Conservation (phyloP, 305 asterid genomes). For the Galium porrigens region DNA sequence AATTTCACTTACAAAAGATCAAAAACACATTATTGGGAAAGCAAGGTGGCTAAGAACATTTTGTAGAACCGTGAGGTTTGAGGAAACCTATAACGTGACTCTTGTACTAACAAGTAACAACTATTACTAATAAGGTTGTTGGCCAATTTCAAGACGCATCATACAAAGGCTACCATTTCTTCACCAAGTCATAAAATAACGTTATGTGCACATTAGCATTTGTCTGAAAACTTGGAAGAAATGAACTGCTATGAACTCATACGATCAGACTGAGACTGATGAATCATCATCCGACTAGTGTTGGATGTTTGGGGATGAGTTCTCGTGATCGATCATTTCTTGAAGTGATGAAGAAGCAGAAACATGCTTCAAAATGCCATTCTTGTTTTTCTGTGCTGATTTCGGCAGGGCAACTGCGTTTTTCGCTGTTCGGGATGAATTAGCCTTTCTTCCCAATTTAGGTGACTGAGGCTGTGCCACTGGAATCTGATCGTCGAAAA, state of each 20-base stretch:
- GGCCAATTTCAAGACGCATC: not conserved
- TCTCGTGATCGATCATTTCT: conserved; percentile 15
- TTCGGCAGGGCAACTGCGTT: conserved; percentile 42
- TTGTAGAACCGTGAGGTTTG: not conserved
- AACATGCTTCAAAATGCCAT: conserved; percentile 25
- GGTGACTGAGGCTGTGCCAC: conserved; percentile 29
- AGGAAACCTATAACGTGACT: not conserved
- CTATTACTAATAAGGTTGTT: not conserved
- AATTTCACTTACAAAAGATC: not conserved
- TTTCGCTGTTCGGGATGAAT: conserved; percentile 22
- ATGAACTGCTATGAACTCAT: not conserved
- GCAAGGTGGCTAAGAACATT: not conserved
- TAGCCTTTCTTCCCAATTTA: conserved; percentile 29
- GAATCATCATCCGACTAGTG: not conserved
- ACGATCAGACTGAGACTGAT: too few species aligned
- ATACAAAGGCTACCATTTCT: not conserved
- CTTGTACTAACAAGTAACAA: not conserved
- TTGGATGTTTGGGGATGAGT: conserved; percentile 17
- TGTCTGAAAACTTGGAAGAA: not conserved
- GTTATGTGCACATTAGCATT: conserved; percentile 5
- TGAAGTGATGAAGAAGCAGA: conserved; percentile 13
- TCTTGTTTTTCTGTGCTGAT: conserved; percentile 24
- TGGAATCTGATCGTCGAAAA: conserved; percentile 25
- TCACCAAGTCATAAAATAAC: not conserved
- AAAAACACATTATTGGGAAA: not conserved